phyloP scores from a whole-genome alignment of 768 basidiomycete species.

The Calocybe indica region DNA sequence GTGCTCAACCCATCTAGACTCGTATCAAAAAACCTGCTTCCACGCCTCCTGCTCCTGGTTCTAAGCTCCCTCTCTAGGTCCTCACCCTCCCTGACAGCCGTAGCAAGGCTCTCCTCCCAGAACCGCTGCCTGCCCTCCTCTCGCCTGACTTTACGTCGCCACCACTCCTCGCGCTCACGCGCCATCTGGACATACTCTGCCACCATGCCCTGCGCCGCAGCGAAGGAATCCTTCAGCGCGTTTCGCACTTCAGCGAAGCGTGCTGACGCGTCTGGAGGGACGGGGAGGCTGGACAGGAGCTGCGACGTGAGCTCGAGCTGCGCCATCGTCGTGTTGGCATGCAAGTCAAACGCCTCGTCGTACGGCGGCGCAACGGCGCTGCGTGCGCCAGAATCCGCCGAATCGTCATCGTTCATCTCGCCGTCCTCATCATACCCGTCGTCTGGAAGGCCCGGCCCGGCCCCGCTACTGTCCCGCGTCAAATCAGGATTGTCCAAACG shows the following conservation, averaged over 20 bases:
- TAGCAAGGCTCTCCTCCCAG: constrained; percentile 89
- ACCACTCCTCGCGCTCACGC: constrained; percentile 79
- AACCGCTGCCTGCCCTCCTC: constrained; percentile 56
- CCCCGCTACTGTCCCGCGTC: constrained; percentile 12
- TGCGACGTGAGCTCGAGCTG: constrained; percentile 76
- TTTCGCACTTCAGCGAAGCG: constrained; percentile 19
- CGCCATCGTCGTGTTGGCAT: constrained; percentile 61
- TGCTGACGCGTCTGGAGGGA: neutral
- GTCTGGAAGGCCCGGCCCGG: constrained; percentile 8
- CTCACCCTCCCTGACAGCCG: constrained; percentile 83
- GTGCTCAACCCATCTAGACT: constrained; percentile 12
- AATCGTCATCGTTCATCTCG: constrained; percentile 24
- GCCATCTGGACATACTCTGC: constrained; percentile 65
- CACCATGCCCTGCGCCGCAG: constrained; percentile 51
- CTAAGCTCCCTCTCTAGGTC: constrained; percentile 75
- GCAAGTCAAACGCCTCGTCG: constrained; percentile 51
- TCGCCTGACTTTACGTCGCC: constrained; percentile 53
- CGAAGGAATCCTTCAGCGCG: constrained; percentile 54
- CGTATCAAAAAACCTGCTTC: constrained; percentile 49
- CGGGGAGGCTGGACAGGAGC: constrained; percentile 43
- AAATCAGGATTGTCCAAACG: constrained; percentile 14
- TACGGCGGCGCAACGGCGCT: constrained; percentile 44
- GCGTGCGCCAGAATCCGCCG: constrained; percentile 38
- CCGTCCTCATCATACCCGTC: constrained; percentile 18
- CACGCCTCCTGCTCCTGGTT: constrained; percentile 48